Evolutionary conservation across 345 rosid genomes (phyloP).

Genomic region (Passiflora organensis): DNA sequence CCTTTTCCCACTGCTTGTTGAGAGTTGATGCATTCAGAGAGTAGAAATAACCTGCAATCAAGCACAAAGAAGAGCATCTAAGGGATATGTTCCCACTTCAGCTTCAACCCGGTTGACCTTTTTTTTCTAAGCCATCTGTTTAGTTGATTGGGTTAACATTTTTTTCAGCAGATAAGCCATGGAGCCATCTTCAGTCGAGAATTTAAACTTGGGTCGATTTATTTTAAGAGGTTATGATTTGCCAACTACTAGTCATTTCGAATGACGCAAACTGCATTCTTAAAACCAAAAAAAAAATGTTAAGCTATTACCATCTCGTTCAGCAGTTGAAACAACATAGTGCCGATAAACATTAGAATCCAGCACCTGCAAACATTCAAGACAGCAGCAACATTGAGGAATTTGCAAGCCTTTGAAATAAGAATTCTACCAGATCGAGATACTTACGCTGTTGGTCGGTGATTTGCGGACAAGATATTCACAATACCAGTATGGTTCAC

Average conservation of each 20-base stretch:
- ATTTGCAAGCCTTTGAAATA: not conserved
- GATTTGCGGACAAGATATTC: slow-evolving; percentile 92
- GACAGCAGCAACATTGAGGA: slow-evolving; percentile 8
- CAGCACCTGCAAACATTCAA: slow-evolving; percentile 48
- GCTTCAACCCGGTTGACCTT: not conserved
- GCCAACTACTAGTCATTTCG: too few relatives aligned
- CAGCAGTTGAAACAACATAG: slow-evolving; percentile 72
- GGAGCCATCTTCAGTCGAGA: not conserved
- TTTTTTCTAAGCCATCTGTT: too few relatives aligned
- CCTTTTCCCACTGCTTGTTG: slow-evolving; percentile 78
- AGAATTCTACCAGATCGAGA: slow-evolving; percentile 7
- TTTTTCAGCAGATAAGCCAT: too few relatives aligned
- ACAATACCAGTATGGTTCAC: slow-evolving; percentile 79
- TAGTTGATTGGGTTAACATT: not conserved
- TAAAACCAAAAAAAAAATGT: slow-evolving; percentile 1
- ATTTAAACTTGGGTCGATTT: too few relatives aligned
- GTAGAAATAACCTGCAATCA: slow-evolving; percentile 70
- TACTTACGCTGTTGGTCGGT: slow-evolving; percentile 61
- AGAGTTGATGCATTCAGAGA: slow-evolving; percentile 89
- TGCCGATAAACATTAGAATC: slow-evolving; percentile 77
- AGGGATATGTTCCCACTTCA: not conserved
- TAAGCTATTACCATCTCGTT: slow-evolving; percentile 72
- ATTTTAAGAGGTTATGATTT: not conserved
- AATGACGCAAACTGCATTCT: not conserved
- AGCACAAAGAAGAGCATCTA: not conserved